Evolutionary conservation across 2,329 filamentous ascomycete genomes (phyloP).

Genomic region (Macrophomina pseudophaseolina): DNA sequence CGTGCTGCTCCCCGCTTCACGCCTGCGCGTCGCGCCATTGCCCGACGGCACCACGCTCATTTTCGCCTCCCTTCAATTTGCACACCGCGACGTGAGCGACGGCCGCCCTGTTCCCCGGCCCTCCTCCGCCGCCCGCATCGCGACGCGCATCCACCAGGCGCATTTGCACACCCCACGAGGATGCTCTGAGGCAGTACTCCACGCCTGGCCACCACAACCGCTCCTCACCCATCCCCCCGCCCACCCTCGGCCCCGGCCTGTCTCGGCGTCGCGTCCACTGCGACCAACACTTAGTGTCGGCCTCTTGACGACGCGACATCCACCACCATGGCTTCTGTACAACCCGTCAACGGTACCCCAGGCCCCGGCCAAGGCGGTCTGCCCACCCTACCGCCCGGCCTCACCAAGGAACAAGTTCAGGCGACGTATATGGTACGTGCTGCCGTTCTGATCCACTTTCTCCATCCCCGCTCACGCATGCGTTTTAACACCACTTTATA

Average conservation of each 20-base stretch:
- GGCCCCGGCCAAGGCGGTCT: conserved; percentile 57
- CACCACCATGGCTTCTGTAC: conserved; percentile 75
- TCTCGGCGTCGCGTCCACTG: conserved; percentile 18
- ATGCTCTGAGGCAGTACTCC: conserved; percentile 25
- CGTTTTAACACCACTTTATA: conserved; percentile 53
- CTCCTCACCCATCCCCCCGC: conserved; percentile 14
- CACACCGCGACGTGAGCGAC: conserved; percentile 23
- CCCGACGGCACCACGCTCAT: conserved; percentile 25
- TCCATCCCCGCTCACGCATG: conserved; percentile 6
- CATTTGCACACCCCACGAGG: conserved; percentile 24
- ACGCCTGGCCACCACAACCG: conserved; percentile 5
- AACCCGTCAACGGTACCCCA: conserved; percentile 68
- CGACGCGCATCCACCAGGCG: conserved; percentile 20
- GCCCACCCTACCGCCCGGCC: conserved; percentile 65
- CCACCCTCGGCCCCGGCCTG: conserved; percentile 7
- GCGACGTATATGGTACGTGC: conserved; percentile 69
- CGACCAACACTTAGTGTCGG: conserved; percentile 12
- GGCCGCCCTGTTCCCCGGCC: conserved; percentile 25
- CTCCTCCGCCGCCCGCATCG: conserved; percentile 26
- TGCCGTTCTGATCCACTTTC: conserved; percentile 16
- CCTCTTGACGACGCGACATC: conserved; percentile 11
- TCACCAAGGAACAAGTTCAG: conserved; percentile 79
- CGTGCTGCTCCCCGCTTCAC: conserved; percentile 34
- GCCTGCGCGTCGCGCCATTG: conserved; percentile 23
- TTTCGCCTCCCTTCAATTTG: conserved; percentile 27